Base-by-base conservation (phyloP, 495 filamentous ascomycete genomes). In the Pseudomonodictys pantanalensis region DNA sequence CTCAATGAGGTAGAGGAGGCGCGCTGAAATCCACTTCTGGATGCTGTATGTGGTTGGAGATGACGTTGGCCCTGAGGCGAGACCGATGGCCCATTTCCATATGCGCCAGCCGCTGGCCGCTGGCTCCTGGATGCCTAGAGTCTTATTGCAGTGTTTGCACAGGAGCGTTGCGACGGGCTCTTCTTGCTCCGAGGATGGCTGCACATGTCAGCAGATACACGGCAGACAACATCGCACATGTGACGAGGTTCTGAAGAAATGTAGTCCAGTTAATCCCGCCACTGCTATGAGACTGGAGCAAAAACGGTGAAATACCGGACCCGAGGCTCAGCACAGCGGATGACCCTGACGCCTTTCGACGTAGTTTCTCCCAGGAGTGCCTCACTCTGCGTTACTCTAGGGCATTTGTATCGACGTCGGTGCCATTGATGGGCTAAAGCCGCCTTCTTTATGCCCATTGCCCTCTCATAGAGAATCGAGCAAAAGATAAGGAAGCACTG, bases 381-480 rank as follows among this genome's bases (percentile, higher is more conserved):
- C 9, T 46, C 51, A 46, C 23, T 30, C 33, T 30, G 51, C 43
- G 61, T 84, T 79, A 28, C 75, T 96, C 71, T 96, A 69, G 90
- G 91, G 87, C 83, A 89, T 77, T 87, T 88, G 91, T 95, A 96
- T 96, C 91, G 88, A 81, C 87, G 83, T 77, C 82, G 81, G 81
- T 72, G 76, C 79, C 80, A 89, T 71, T 72, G 76, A 57, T 66
- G 77, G 79, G 76, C 71, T 78, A 79, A 53, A 39, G 26, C 33
- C 86, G 85, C 89, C 87, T 96, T 96, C 91, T 96, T 88, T 75
- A 83, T 88, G 80, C 88, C 90, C 89, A 62, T 51, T 22, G 12
- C 44, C 1, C 23, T 29, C 23, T 10, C 32, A 11, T 53, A 15
- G 42, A 33, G 41, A 17, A 5, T 24, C 43, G 41, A 39, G 29